A percentile compares a stretch with the other conserved stretches of the same genome.
phyloP scores from a whole-genome alignment of 1,284 basidiomycete genomes.

The Coniferiporia sulphurascens region DNA sequence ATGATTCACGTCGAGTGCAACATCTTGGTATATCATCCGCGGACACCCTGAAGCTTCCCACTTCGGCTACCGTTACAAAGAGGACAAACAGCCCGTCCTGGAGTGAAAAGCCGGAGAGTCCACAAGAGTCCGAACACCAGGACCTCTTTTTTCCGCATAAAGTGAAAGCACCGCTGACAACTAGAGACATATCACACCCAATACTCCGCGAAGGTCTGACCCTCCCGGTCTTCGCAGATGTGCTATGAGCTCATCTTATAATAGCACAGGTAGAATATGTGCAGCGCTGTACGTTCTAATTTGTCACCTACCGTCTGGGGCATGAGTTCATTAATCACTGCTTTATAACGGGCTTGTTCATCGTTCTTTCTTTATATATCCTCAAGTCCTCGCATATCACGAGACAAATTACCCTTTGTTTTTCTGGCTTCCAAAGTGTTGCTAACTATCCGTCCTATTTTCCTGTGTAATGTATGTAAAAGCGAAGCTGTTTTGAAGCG shows the following conservation, averaged over 20 bases:
- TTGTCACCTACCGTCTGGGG: too few species aligned
- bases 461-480: too few species aligned
- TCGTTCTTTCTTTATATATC: too few species aligned
- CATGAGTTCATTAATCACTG: too few species aligned
- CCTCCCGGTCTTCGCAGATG: conserved; percentile 1
- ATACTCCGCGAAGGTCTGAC: conserved; percentile 12
- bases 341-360: too few species aligned
- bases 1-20: conserved; percentile 1
- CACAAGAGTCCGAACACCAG: not conserved
- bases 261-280: not conserved
- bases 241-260: not conserved
- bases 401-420: too few species aligned
- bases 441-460: too few species aligned
- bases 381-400: too few species aligned
- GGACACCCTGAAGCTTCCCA: not conserved
- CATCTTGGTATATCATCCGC: not conserved
- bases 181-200: conserved; percentile 12
- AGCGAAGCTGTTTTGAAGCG: too few species aligned
- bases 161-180: not conserved
- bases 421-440: too few species aligned
- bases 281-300: too few species aligned
- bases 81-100: not conserved
- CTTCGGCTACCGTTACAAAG: not conserved
- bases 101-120: not conserved
- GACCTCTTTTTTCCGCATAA: not conserved